Evolutionary conservation across 805 yeast genomes (phyloP), one percentile per base, ranked within the genome.

Genomic region (Wickerhamomyces xylosicus): DNA sequence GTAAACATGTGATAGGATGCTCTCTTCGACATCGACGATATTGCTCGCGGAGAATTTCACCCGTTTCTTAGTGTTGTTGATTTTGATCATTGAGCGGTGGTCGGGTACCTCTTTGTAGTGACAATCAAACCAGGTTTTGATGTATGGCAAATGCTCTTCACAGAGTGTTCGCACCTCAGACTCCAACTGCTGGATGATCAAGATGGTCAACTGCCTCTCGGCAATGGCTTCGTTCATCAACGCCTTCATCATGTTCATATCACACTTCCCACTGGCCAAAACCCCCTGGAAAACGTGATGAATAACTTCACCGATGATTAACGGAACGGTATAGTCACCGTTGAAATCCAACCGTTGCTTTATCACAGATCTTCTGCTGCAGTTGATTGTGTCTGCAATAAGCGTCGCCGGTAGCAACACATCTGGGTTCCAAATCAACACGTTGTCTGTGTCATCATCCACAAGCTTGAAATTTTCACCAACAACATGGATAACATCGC

Each of bases 371-470:
- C 78, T 73, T 40, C 98, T 63, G 22, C 75, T 64, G 53, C 98
- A 92, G 16, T 64, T 67, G 22, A 85, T 62, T 2, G 90, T 79
- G 33, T 82, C 82, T 1, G 96, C 80, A 1, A 87, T 72, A 4
- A 79, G 63, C 0, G 97, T 92, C 2, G 95, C 87, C 0, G 96
- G 74, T 0, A 90, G 61, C 11, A 92, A 59, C 4, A 74, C 60
- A 54, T 92, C 97, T 0, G 98, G 98, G 47, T 83, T 74, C 71
- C 92, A 71, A 17, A 90, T 69, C 21, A 89, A 58, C n/a, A 87
- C 54, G 47, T 81, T 77, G 22, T 69, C 69, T 27, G 67, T 59
- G 41, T 71, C 69, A 35, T 67, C 64, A 46, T 79, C 84, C 8
- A 80, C 69, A 3, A 77, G 48, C 19, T 46, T 46, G 28, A 37